A percentile compares a stretch with the other conserved stretches of the same genome.
phyloP scores from a whole-genome alignment of 306 rosid genomes.

The Ormosia emarginata region DNA sequence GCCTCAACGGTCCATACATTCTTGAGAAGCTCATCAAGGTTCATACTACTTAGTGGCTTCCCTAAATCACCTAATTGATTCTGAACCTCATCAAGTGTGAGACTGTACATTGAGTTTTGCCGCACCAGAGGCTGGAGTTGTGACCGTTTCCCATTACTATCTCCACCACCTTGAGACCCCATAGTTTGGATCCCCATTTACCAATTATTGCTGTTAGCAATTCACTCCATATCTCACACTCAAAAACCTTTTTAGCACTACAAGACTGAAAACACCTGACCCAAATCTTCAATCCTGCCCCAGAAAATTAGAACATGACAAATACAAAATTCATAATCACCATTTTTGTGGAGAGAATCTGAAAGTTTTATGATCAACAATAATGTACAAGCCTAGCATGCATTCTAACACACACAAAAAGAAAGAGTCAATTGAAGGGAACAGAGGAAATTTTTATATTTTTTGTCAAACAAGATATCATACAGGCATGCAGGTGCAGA shows the following conservation, averaged over 20 bases:
- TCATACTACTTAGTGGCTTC: slow-evolving; percentile 91
- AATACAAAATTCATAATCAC: slow-evolving; percentile 24
- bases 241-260: not conserved
- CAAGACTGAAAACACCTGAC: not conserved
- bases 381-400: slow-evolving; percentile 2
- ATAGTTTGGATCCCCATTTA: slow-evolving; percentile 62
- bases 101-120: slow-evolving; percentile 81
- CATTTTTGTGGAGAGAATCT: not conserved
- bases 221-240: slow-evolving; percentile 24
- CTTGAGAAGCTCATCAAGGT: slow-evolving; percentile 94
- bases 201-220: slow-evolving; percentile 25
- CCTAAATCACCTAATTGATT: slow-evolving; percentile 90
- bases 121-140: slow-evolving; percentile 58
- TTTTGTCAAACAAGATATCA: not conserved
- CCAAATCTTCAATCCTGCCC: slow-evolving; percentile 21
- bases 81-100: slow-evolving; percentile 90
- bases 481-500: slow-evolving; percentile 6
- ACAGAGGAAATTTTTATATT: not conserved
- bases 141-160: slow-evolving; percentile 63
- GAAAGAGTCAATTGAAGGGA: not conserved
- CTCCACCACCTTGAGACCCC: slow-evolving; percentile 82
- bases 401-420: not conserved
- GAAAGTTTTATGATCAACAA: slow-evolving; percentile 15
- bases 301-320: slow-evolving; percentile 27
- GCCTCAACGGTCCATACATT: slow-evolving; percentile 85